A percentile compares a stretch with the other conserved stretches of the same genome.
Conservation (phyloP, 1,139 yeast species). For the Hanseniaspora uvarum region DNA sequence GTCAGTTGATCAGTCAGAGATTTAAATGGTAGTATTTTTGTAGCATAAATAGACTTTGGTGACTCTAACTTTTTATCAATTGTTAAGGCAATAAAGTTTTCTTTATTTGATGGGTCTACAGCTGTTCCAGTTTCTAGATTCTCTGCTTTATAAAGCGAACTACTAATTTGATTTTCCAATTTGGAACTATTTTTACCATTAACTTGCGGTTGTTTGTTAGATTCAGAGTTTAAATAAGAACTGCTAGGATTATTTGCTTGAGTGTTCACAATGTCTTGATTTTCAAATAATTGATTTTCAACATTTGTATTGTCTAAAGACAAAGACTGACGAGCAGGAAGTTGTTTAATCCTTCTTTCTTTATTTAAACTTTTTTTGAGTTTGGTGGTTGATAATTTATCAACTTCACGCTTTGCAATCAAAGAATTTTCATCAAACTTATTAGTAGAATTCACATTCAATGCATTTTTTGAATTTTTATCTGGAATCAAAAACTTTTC, state of each 20-base stretch:
- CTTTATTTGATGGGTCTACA: constrained; percentile 3
- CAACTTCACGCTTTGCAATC: not conserved
- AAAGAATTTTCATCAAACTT: not conserved
- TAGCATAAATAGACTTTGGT: not conserved
- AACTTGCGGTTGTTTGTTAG: not conserved
- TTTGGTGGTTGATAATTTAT: not conserved
- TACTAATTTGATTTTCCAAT: not conserved
- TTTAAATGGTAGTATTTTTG: not conserved
- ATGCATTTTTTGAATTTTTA: not conserved
- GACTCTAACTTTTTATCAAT: not conserved
- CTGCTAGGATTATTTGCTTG: not conserved
- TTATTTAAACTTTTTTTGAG: not conserved
- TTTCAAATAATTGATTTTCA: not conserved
- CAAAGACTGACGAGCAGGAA: not conserved
- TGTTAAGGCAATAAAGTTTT: not conserved
- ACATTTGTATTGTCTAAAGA: not conserved
- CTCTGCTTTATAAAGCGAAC: not conserved
- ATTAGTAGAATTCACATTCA: not conserved
- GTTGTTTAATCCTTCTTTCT: not conserved
- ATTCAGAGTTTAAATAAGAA: not conserved
- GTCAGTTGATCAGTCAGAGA: not conserved
- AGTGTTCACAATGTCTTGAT: not conserved
- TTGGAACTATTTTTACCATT: not conserved
- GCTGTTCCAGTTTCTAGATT: constrained; percentile 11
- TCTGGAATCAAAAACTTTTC: not conserved